Conservation (phyloP, 495 filamentous ascomycete genomes). For the Tuber aestivum region DNA sequence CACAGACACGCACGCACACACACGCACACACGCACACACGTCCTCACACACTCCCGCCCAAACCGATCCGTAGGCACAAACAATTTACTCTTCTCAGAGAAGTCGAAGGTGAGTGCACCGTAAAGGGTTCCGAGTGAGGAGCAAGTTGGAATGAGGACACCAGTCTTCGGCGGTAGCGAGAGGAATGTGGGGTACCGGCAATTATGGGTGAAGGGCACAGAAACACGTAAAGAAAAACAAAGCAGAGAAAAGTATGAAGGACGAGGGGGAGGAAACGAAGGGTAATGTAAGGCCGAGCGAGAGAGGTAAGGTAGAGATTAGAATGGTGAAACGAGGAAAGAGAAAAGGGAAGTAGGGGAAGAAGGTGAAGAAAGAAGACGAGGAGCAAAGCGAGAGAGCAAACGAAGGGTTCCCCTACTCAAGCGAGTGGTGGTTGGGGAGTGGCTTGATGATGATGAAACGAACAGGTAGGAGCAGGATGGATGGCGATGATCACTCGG, state of each 20-base stretch:
- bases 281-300: neutral
- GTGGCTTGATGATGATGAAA: conserved; percentile 29
- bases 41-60: neutral
- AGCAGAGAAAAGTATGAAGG: conserved; percentile 19
- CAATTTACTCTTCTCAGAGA: neutral
- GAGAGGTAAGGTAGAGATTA: conserved; percentile 11
- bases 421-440: conserved; percentile 28
- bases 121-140: neutral
- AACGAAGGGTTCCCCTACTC: conserved; percentile 17
- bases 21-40: neutral
- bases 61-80: neutral
- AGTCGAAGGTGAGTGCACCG: neutral
- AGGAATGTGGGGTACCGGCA: conserved; percentile 13
- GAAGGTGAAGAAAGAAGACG: conserved; percentile 15
- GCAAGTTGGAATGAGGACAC: neutral
- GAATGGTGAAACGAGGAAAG: conserved; percentile 11
- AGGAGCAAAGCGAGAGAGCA: conserved; percentile 14
- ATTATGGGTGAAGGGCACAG: conserved; percentile 10
- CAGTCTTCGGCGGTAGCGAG: neutral
- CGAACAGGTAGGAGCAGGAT: conserved; percentile 21
- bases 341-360: conserved; percentile 14
- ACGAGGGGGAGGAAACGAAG: conserved; percentile 15
- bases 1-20: neutral
- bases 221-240: conserved; percentile 19
- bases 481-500: conserved; percentile 30